Percentiles rank a stretch among this genome's conserved stretches.
These are phyloP conservation scores for Talaromyces sp. DNA, from an alignment of 2,329 filamentous ascomycete genomes.

Conservation along the genomic window DNA sequence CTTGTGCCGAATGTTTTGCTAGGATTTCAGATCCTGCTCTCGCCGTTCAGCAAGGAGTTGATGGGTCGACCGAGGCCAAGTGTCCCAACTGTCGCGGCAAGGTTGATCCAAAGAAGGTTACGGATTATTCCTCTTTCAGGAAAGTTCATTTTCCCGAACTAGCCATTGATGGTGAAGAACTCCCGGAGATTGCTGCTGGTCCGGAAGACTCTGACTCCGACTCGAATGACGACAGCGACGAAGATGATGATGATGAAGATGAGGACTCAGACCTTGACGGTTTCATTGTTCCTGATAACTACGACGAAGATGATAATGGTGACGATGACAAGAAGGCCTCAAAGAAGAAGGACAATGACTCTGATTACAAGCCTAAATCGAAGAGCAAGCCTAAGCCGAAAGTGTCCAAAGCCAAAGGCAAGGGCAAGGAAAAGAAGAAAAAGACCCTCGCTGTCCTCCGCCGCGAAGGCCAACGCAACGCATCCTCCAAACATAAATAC, in stretches of 20 bases:
- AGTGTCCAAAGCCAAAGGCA: constrained; percentile 23
- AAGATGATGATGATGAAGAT: constrained; percentile 45
- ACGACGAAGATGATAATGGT: constrained; percentile 23
- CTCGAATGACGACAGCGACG: constrained; percentile 30
- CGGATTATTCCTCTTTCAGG: constrained; percentile 71
- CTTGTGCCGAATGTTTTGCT: constrained; percentile 72
- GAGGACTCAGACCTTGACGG: constrained; percentile 20
- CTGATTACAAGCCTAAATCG: background rate
- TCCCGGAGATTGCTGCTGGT: constrained; percentile 21
- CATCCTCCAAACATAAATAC: constrained; percentile 65
- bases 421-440: constrained; percentile 44
- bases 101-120: constrained; percentile 66
- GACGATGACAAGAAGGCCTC: constrained; percentile 21
- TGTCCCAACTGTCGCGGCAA: constrained; percentile 73
- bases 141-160: constrained; percentile 64
- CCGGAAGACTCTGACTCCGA: constrained; percentile 35
- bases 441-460: constrained; percentile 64
- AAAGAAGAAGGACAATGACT: background rate
- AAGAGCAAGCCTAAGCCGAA: background rate
- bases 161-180: constrained; percentile 23
- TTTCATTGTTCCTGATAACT: constrained; percentile 23
- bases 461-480: constrained; percentile 62
- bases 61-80: constrained; percentile 52
- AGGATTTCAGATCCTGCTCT: constrained; percentile 62
- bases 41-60: constrained; percentile 58